Conservation (phyloP, 441 rosid species). For the Pelargonium citronellum region DNA sequence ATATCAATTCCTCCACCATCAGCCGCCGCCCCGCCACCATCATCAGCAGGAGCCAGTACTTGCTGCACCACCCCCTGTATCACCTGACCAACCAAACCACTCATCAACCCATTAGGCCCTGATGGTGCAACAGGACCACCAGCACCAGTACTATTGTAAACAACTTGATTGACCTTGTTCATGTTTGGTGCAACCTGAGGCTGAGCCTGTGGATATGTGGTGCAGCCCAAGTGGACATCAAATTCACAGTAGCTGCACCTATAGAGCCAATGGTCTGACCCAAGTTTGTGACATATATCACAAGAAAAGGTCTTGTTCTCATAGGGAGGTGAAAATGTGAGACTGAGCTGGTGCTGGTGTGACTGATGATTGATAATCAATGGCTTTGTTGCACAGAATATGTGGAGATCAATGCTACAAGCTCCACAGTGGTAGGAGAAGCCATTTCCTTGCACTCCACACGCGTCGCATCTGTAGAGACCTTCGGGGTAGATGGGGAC, state of each 20-base stretch:
- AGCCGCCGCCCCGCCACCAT: not conserved
- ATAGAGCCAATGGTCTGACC: constrained; percentile 53
- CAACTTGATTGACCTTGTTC: not conserved
- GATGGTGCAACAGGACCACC: no score
- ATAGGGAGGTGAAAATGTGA: constrained; percentile 43
- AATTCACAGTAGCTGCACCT: constrained; percentile 46
- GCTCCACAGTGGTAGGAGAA: constrained; percentile 38
- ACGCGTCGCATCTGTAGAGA: constrained; percentile 36
- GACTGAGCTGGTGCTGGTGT: constrained; percentile 41
- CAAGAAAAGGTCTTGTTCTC: constrained; percentile 43
- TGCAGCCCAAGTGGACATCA: constrained; percentile 49
- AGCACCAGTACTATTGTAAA: no score
- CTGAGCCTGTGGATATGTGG: not conserved
- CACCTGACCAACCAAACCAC: not conserved
- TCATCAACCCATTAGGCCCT: not conserved
- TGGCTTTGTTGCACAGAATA: constrained; percentile 37
- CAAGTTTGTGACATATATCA: constrained; percentile 38
- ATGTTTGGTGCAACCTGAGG: not conserved
- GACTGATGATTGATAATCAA: constrained; percentile 28
- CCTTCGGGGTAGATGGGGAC: constrained; percentile 29
- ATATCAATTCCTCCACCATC: not conserved
- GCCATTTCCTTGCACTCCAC: constrained; percentile 27
- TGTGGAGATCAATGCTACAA: constrained; percentile 30
- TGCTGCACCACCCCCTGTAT: not conserved
- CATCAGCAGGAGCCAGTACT: not conserved